A percentile compares a stretch with the other conserved stretches of the same genome.
phyloP scores from a whole-genome alignment of 2,329 filamentous ascomycete species.

The Alternaria dauci region DNA sequence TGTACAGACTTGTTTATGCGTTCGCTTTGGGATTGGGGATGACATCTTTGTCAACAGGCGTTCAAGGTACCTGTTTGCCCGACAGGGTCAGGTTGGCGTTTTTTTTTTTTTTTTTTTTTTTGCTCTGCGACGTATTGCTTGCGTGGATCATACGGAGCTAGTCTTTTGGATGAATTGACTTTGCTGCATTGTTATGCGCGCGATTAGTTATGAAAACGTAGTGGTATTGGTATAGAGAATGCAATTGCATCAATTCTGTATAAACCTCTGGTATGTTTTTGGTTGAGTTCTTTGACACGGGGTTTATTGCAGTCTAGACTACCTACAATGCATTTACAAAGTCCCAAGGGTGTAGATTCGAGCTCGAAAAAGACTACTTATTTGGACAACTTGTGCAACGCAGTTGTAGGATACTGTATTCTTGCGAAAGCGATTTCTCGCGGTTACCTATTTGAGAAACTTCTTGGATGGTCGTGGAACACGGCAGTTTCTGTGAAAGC shows the following conservation, averaged over 20 bases:
- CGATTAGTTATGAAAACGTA: not conserved
- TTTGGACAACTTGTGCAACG: not conserved
- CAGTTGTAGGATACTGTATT: too few species aligned
- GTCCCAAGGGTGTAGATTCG: not conserved
- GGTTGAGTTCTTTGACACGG: too few species aligned
- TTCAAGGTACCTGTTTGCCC: slow-evolving; percentile 14
- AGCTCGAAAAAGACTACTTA: not conserved
- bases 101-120: not conserved
- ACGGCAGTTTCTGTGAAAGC: too few species aligned
- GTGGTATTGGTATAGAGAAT: not conserved
- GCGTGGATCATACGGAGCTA: not conserved
- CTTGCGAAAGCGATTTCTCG: too few species aligned
- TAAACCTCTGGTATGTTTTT: too few species aligned
- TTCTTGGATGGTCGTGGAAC: too few species aligned
- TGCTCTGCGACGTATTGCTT: not conserved
- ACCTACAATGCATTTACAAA: not conserved
- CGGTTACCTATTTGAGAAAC: too few species aligned
- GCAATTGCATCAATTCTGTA: too few species aligned
- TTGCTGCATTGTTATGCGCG: not conserved
- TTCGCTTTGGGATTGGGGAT: not conserved
- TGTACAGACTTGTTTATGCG: not conserved
- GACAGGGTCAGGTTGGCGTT: slow-evolving; percentile 19
- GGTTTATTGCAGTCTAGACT: not conserved
- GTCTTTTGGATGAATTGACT: not conserved
- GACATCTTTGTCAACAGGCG: not conserved